Conservation (phyloP, 306 rosid species). For the Carpinus viminea region DNA sequence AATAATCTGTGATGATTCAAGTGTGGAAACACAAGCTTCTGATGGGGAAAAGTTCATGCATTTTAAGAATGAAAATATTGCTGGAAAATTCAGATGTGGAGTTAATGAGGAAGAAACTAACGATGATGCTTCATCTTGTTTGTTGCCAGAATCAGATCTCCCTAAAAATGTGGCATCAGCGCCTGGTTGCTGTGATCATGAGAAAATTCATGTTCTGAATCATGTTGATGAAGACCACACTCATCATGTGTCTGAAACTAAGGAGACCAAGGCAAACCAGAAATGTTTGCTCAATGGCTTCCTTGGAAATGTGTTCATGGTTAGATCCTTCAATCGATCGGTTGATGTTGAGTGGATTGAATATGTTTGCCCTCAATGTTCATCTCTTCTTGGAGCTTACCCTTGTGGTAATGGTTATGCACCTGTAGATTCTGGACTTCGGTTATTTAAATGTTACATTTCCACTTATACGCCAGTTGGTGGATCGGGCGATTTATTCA, state of each 20-base stretch:
- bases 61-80: slow-evolving; percentile 36
- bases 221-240: slow-evolving; percentile 34
- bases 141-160: slow-evolving; percentile 33
- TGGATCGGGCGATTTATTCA: slow-evolving; percentile 61
- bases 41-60: slow-evolving; percentile 26
- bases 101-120: slow-evolving; percentile 29
- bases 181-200: slow-evolving; percentile 47
- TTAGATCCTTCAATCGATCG: slow-evolving; percentile 69
- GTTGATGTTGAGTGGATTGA: slow-evolving; percentile 80
- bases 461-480: slow-evolving; percentile 58
- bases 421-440: slow-evolving; percentile 83
- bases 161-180: slow-evolving; percentile 20
- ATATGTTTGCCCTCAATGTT: slow-evolving; percentile 74
- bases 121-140: slow-evolving; percentile 30
- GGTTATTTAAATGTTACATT: slow-evolving; percentile 76
- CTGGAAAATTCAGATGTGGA: slow-evolving; percentile 29
- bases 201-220: slow-evolving; percentile 8
- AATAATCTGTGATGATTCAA: slow-evolving; percentile 28
- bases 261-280: slow-evolving; percentile 50
- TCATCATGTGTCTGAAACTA: slow-evolving; percentile 44
- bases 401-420: slow-evolving; percentile 54
- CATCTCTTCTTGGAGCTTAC: slow-evolving; percentile 79
- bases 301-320: slow-evolving; percentile 92
- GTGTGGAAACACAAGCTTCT: slow-evolving; percentile 19
- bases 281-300: slow-evolving; percentile 75